Conservation (phyloP, 257 asterid species). For the Solanum verrucosum region DNA sequence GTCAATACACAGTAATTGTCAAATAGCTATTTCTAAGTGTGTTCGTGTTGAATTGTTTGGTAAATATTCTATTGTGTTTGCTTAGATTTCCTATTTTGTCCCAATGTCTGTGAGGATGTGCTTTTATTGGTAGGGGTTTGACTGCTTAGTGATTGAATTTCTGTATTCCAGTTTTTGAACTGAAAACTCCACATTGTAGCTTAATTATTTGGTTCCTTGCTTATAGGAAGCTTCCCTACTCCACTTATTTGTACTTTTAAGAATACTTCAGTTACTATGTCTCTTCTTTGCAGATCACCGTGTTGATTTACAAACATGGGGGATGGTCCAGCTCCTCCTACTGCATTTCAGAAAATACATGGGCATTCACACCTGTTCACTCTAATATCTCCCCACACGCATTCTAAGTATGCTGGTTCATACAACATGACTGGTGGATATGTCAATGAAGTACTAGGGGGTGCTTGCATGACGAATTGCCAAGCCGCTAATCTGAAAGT, state of each 20-base stretch:
- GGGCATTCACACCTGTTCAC: conserved; percentile 31
- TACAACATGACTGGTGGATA: conserved; percentile 22
- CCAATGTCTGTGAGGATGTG: neutral
- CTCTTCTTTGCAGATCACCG: conserved; percentile 16
- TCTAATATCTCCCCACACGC: conserved; percentile 23
- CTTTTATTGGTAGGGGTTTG: neutral
- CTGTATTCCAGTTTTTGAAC: neutral
- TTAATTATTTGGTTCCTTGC: neutral
- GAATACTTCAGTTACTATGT: neutral
- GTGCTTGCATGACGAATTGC: conserved; percentile 14
- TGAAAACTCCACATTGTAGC: neutral
- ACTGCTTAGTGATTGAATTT: neutral
- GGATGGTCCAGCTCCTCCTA: conserved; percentile 19
- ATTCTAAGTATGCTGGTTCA: conserved; percentile 24
- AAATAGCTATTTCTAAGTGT: neutral
- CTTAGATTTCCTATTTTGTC: neutral
- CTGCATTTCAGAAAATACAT: conserved; percentile 29
- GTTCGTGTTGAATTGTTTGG: neutral
- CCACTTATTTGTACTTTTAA: neutral
- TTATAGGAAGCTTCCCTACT: neutral
- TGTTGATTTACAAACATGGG: conserved; percentile 30
- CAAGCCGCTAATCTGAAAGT: conserved; percentile 14
- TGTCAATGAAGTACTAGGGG: conserved; percentile 33
- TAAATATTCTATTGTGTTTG: neutral
- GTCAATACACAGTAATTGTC: neutral